Evolutionary conservation across 257 asterid genomes (phyloP).

Genomic region (Sherardia arvensis): DNA sequence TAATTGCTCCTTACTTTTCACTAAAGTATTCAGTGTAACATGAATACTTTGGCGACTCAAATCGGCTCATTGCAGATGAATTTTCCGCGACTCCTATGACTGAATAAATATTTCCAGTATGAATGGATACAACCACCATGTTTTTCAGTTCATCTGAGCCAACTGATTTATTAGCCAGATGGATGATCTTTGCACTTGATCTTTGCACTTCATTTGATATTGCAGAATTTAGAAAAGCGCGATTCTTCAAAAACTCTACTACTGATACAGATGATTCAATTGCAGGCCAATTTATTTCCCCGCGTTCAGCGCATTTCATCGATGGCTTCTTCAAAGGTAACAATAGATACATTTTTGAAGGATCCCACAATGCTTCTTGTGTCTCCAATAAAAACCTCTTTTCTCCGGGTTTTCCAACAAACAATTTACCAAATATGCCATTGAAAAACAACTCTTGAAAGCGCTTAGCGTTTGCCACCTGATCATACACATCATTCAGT

Average conservation of each 20-base stretch:
- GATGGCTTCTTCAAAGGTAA: no score
- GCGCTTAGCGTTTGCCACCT: conserved; percentile 72
- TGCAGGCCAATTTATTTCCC: conserved; percentile 56
- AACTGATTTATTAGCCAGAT: conserved; percentile 70
- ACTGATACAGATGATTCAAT: conserved; percentile 67
- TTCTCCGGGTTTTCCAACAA: conserved; percentile 45
- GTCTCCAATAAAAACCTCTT: conserved; percentile 50
- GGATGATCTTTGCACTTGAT: conserved; percentile 29
- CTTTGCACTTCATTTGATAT: conserved; percentile 27
- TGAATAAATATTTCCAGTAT: conserved; percentile 78
- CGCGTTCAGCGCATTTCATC: conserved; percentile 12
- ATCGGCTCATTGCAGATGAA: conserved; percentile 61
- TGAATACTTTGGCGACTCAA: conserved; percentile 38
- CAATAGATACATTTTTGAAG: conserved; percentile 73
- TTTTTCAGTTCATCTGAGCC: conserved; percentile 38
- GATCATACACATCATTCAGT: conserved; percentile 17
- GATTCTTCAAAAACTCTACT: conserved; percentile 51
- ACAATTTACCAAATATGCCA: conserved; percentile 73
- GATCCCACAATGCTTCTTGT: conserved; percentile 52
- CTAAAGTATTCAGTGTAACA: conserved; percentile 67
- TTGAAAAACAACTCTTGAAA: conserved; percentile 81
- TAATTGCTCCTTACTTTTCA: conserved; percentile 37
- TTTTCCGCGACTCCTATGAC: conserved; percentile 39
- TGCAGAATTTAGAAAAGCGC: conserved; percentile 49
- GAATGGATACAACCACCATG: conserved; percentile 79